Evolutionary conservation across 805 yeast genomes (phyloP).

Genomic region (Metschnikowia lochheadii): DNA sequence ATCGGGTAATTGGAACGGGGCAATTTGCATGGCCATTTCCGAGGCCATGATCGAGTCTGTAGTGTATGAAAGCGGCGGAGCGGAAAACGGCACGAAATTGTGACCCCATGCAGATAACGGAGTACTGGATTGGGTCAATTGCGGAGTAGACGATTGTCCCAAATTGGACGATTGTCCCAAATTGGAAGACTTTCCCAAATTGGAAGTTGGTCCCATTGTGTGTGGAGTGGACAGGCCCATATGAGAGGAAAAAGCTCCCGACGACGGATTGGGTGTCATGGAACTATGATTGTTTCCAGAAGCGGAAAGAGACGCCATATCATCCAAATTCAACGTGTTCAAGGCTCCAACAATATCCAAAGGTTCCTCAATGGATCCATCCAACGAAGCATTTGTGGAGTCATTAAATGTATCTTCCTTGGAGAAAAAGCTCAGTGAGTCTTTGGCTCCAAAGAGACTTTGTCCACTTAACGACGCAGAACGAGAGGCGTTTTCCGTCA

Average conservation of each 20-base stretch:
- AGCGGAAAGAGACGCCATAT: slow-evolving; percentile 16
- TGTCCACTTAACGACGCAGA: slow-evolving; percentile 23
- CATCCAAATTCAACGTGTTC: slow-evolving; percentile 43
- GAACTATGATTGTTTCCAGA: slow-evolving; percentile 17
- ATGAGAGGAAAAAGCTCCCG: slow-evolving; percentile 14
- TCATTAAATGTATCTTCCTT: slow-evolving; percentile 17
- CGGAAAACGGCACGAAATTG: slow-evolving; percentile 31
- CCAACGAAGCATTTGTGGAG: slow-evolving; percentile 9
- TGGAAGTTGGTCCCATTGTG: slow-evolving; percentile 6
- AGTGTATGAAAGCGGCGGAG: slow-evolving; percentile 33
- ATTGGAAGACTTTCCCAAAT: too few relatives aligned
- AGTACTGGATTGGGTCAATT: slow-evolving; percentile 10
- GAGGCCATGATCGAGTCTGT: slow-evolving; percentile 13
- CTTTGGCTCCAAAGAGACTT: slow-evolving; percentile 6
- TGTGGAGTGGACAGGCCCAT: slow-evolving; percentile 4
- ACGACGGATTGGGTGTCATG: slow-evolving; percentile 27
- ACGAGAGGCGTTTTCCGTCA: slow-evolving; percentile 7
- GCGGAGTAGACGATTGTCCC: slow-evolving; percentile 8
- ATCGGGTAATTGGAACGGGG: slow-evolving; percentile 26
- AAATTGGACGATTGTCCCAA: slow-evolving; percentile 2
- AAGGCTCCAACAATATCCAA: slow-evolving; percentile 48
- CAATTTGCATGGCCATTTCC: slow-evolving; percentile 19
- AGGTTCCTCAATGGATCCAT: slow-evolving; percentile 16
- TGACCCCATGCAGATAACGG: slow-evolving; percentile 36
- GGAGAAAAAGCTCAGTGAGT: slow-evolving; percentile 21